Evolutionary conservation across 139 green algal genomes (phyloP).

Genomic region (Asterochloris erici): DNA sequence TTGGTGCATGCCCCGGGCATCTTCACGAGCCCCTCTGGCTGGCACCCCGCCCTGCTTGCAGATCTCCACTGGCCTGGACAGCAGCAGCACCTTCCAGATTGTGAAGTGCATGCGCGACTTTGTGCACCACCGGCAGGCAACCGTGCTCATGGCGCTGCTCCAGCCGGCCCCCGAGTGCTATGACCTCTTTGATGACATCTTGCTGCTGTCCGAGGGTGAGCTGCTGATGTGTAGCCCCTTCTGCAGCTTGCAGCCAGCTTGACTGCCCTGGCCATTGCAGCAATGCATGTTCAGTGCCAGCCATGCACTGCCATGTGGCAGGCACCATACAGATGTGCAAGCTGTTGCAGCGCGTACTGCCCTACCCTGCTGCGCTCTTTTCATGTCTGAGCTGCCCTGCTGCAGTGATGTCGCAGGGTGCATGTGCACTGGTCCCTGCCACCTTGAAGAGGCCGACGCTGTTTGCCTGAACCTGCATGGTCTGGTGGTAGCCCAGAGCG

Average conservation of each 20-base stretch:
- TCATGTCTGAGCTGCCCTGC: not conserved
- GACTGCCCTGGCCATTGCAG: not conserved
- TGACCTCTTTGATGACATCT: conserved; percentile 67
- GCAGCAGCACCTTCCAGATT: conserved; percentile 40
- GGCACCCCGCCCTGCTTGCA: not conserved
- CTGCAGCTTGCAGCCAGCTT: not conserved
- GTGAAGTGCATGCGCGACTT: conserved; percentile 27
- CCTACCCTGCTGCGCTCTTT: not conserved
- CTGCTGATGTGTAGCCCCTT: not conserved
- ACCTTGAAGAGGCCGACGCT: not conserved
- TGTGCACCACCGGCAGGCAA: conserved; percentile 32
- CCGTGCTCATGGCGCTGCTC: conserved; percentile 69
- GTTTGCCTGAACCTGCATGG: not conserved
- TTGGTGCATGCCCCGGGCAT: too few relatives aligned
- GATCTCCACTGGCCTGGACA: conserved; percentile 50
- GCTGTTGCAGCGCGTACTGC: not conserved
- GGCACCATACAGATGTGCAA: not conserved
- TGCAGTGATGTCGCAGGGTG: not conserved
- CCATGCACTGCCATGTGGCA: not conserved
- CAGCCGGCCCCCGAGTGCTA: conserved; percentile 78
- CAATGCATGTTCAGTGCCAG: not conserved
- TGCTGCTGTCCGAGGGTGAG: conserved; percentile 60
- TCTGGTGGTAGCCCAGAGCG: not conserved
- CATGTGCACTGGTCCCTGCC: not conserved
- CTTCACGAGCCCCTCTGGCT: too few relatives aligned